Evolutionary conservation across 495 filamentous ascomycete genomes (phyloP), one percentile per base, ranked within the genome.

Genomic region (Penicillium fimorum): DNA sequence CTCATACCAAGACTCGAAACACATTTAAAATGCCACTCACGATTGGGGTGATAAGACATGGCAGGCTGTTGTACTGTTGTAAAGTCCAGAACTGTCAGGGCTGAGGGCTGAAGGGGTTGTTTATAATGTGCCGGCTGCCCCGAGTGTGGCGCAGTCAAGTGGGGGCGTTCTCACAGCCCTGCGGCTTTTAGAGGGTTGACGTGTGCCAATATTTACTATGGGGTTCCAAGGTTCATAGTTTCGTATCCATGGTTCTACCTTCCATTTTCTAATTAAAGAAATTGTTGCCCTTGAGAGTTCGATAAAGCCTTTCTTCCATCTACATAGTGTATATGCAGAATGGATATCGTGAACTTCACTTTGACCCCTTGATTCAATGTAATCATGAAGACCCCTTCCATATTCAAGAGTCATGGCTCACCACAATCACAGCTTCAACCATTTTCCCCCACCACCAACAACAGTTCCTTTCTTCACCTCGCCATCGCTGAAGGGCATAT

Each of bases 11-110:
- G 13, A 1, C 37, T 35, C 29, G 41, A 40, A 47, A 29, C 45
- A 30, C 40, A 12, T 32, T 20, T 47, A 11, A 11, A 40, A 35
- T n/a, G 42, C 15, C 18, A 66, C 60, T 61, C 49, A 72, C 69
- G 69, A 42, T 69, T 70, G 12, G 65, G 64, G 40, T 59, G 64
- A 40, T 70, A 69, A 49, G 70, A 69, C 70, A 72, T 72, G 29
- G 46, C 59, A 24, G 10, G 20, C 18, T 24, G 17, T n/a, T 20
- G 9, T 6, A 41, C 22, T 22, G 22, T 22, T 22, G 22, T 22
- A 22, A 22, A 12, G 4, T 30, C 20, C 10, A 27, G 10, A n/a
- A 35, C 18, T 15, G 18, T 6, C 5, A 1, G 25, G n/a, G 47
- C 17, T 12, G 22, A 50, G n/a, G 45, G 42, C 4, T 49, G 46